Evolutionary conservation across 1,284 basidiomycete species (phyloP), one percentile per base, ranked within the genome.

Genomic region (Marasmius sp.): DNA sequence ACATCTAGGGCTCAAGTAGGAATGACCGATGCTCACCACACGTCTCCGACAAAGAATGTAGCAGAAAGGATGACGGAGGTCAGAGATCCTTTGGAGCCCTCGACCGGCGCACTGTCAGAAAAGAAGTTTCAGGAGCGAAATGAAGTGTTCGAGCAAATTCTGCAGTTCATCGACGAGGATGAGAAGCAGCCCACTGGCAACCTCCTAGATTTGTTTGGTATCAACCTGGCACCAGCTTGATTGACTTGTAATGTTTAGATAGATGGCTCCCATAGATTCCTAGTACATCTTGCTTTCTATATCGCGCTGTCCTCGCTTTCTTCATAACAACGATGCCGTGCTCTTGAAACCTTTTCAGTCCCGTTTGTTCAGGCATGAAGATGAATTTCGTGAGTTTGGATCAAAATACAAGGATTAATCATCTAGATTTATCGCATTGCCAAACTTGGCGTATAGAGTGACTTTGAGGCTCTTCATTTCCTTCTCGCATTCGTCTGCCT

Each of bases 401-500:
- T 39, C 16, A 37, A 14, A 58, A 58, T n/a, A 27, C 27, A 27
- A 27, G 27, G 27, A 27, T 63, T 47, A 88, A 69, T 89, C 89
- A 73, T 96, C 94, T 59, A 96, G 83, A 74, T 96, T 98, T 77
- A 98, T 98, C 60, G 95, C 92, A 58, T 85, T 88, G 37, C 95
- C 95, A 71, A 98, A 97, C 77, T 95, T 96, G 45, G 92, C 93
- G 72, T 97, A 97, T 69, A 98, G 74, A 4, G 83, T 74, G 34
- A 94, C 87, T 75, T 99, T 98, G 58, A 98, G 84, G 64, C 87
- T 85, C 70, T 93, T 92, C 97, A 98, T 98, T 66, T 89, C 84
- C 45, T 79, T 83, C 69, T 95, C 91, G 71, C 92, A 95, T 41
- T 89, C 85, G 45, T 89, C 86, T 22, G 87, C 85, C 55, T 83